These are phyloP conservation scores for Quercus tomentella DNA, from an alignment of 331 rosid genomes.

Conservation along the genomic window DNA sequence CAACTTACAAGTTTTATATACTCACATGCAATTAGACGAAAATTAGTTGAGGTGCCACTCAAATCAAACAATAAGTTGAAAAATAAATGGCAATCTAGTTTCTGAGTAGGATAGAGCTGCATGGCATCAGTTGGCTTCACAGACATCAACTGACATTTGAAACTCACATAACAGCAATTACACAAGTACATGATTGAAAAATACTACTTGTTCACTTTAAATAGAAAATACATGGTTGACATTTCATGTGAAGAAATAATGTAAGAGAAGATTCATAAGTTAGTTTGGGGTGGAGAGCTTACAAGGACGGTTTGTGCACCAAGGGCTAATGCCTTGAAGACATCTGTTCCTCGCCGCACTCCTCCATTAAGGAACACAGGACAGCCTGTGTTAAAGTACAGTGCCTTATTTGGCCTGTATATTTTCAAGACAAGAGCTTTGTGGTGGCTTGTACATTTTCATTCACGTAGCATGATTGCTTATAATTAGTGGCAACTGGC, in stretches of 20 bases:
- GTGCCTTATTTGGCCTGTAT: too few relatives aligned
- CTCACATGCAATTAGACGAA: neutral
- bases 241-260: neutral
- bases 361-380: constrained; percentile 64
- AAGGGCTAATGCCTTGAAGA: constrained; percentile 64
- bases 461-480: too few relatives aligned
- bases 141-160: neutral
- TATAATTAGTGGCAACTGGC: too few relatives aligned
- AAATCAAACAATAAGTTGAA: neutral
- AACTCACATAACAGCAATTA: neutral
- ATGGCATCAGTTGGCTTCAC: neutral
- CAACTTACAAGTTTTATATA: neutral
- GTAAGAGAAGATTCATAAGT: neutral
- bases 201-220: neutral
- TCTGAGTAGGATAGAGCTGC: neutral
- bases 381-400: too few relatives aligned
- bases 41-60: neutral
- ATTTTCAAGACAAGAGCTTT: too few relatives aligned
- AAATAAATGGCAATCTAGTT: neutral
- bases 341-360: constrained; percentile 59
- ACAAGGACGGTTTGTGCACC: constrained; percentile 68
- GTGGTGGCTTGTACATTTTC: too few relatives aligned
- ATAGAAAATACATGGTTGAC: neutral
- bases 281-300: constrained; percentile 6
- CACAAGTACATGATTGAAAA: neutral